Base-by-base conservation (phyloP, 305 asterid species). In the Fraxinus latifolia region DNA sequence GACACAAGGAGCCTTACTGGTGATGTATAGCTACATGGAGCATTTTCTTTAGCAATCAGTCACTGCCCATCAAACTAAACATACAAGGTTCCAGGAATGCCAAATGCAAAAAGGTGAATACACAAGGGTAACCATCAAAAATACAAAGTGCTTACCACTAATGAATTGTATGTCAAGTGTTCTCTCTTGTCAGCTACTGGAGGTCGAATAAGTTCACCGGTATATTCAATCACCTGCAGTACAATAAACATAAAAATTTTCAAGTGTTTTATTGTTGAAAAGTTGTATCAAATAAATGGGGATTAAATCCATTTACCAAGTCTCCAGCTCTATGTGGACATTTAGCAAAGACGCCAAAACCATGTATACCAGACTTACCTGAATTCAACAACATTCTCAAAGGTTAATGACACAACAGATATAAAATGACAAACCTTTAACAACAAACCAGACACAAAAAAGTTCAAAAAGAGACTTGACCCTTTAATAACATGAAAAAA, bases 301-400 rank as follows among this genome's bases (percentile, higher is more conserved):
- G 68, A 79, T 82, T 74, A 84, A 76, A 81, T 82, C 65, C 82
- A 84, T 86, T 83, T 87, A 96, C 99, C 99, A 94, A 92, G 90
- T 96, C 99, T 83, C 99, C 99, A 0, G 99, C 99, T 86, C 87
- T 91, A 81, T 92, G 97, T 14, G 95, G 94, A 82, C 89, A 88
- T 87, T 89, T 93, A 39, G 99, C 84, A 83, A 96, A 93, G 89
- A 96, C 90, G 77, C 99, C 99, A 85, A 85, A 96, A 83, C 97
- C 99, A 90, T 96, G 99, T 88, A 96, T 92, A 71, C 97, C 89
- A 33, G 99, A 96, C 89, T 96, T 96, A 85, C 98, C 99, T 96
- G 88, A 32, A 83, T 68, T 84, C 80, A 84, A 79, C 21, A 85
- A 83, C 77, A 85, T 15, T 60, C 82, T 77, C 79, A 74, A 60